Evolutionary conservation across 2,329 filamentous ascomycete genomes (phyloP), one percentile per base, ranked within the genome.

Genomic region (Epichloe sibirici): DNA sequence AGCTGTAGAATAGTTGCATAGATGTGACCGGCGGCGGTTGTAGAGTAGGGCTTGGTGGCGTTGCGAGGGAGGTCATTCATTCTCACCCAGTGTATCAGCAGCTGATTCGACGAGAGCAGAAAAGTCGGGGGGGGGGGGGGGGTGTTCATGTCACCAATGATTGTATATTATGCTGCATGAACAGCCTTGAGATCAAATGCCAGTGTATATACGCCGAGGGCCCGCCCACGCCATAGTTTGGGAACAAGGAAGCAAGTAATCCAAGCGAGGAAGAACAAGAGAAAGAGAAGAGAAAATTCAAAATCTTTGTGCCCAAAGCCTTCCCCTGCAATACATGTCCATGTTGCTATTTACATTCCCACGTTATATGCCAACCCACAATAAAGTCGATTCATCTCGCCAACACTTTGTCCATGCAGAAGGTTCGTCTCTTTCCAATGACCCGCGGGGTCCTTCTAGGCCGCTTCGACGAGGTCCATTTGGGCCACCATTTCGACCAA

Each of bases 361-460:
- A 31, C 9, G 28, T 8, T 31, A 3, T 8, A 31, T 31, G 28
- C 3, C 8, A 31, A 31, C 1, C 3, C 28, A 31, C 28, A 9
- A 31, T 1, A 4, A 8, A n/a, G 17, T 31, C 28, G 28, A 9
- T 31, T 31, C 28, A 31, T 31, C 28, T 31, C 4, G 8, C 28
- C 28, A 31, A 9, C 28, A 31, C 8, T 31, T 4, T n/a, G 28
- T 31, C 3, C 28, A 31, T 31, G 28, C 28, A 31, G 28, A 31
- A 17, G 2, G 17, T 52, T 64, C 40, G 59, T 51, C 40, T 53
- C 55, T 17, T 49, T 56, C 59, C 65, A 65, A 38, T 62, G 61
- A n/a, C 57, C 58, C 15, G 60, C 57, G 49, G 61, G 59, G 28
- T 62, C 61, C 53, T 55, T 60, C 64, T 38, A 52, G 4, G 21